Conservation (phyloP, 768 basidiomycete species). For the Udeniomyces megalosporus region DNA sequence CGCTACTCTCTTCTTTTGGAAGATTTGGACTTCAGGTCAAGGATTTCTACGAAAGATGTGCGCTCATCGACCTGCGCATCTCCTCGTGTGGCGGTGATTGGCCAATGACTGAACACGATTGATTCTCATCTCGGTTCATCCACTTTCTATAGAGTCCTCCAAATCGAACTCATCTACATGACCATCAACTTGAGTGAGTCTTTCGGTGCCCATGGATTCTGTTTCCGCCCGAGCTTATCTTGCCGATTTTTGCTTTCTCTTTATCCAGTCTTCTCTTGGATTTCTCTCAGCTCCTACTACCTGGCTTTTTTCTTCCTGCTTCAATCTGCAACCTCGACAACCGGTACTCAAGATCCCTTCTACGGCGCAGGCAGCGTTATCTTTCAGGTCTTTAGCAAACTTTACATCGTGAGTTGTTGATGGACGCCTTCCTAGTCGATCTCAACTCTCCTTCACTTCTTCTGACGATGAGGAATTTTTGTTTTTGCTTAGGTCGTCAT, state of each 20-base stretch:
- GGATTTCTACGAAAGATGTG: neutral
- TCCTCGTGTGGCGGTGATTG: too few relatives aligned
- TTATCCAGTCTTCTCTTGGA: neutral
- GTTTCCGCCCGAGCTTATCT: conserved; percentile 51
- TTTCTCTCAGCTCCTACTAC: neutral
- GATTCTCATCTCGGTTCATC: too few relatives aligned
- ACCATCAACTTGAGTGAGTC: neutral
- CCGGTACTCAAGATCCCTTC: conserved; percentile 4
- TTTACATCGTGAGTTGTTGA: neutral
- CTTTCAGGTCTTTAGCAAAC: conserved; percentile 14
- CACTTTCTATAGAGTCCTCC: neutral
- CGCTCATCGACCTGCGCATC: too few relatives aligned
- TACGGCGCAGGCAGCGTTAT: conserved; percentile 2
- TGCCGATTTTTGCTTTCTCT: conserved; percentile 66
- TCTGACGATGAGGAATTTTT: neutral
- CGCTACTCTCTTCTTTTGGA: conserved; percentile 29
- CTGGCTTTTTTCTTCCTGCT: neutral
- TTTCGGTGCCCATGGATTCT: neutral
- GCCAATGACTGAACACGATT: too few relatives aligned
- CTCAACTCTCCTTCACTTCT: neutral
- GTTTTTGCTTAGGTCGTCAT: neutral
- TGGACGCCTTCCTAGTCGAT: neutral
- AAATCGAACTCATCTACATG: neutral
- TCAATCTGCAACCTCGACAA: neutral
- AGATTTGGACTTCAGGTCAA: conserved; percentile 1